Base-by-base conservation (phyloP, 148 eudicot genomes). In the Rhododendron ferrugineum region DNA sequence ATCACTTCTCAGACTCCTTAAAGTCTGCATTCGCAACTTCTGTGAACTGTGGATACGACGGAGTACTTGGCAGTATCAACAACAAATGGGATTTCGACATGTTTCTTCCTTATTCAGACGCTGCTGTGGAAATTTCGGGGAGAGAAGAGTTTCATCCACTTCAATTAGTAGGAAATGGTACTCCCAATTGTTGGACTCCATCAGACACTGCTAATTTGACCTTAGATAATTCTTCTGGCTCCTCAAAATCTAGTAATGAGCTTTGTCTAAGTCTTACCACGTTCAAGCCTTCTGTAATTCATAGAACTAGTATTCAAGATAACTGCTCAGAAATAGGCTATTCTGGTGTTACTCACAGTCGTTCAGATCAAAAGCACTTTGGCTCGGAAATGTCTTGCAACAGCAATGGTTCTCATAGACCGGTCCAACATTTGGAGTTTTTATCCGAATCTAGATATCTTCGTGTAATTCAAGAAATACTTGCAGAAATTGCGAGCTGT, bases 251-350 rank as follows among this genome's bases (percentile, higher is more conserved):
- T 30, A 89, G 91, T 52, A 92, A 89, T 73, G 93, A 92, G 88
- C 91, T 96, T 37, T 92, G 95, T 15, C 87, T 90, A 18, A 92
- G 94, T 87, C 94, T 93, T 74, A 88, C 94, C 13, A 89, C 93
- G 62, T 87, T 84, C 84, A 85, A 86, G 75, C 91, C 92, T 78
- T 84, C 91, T 79, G 86, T 91, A 80, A 37, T 90, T 4, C 46
- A 80, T 84, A 82, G 88, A 20, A 83, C 86, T 40, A 79, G 79
- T 20, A 60, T 89, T 84, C 90, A 84, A 0, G 91, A 91, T 36
- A 92, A 86, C 28, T 88, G 90, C 78, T 90, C 91, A 6, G 94
- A 93, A 58, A 88, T 90, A 85, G 82, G 89, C 62, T 86, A 85
- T 37, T 90, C 91, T 14, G 72, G 86, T 79, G 78, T 85, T 40